Evolutionary conservation across 371 early-diverging fungal genomes (phyloP), one percentile per base, ranked within the genome.

Genomic region (Coemansia sp.): DNA sequence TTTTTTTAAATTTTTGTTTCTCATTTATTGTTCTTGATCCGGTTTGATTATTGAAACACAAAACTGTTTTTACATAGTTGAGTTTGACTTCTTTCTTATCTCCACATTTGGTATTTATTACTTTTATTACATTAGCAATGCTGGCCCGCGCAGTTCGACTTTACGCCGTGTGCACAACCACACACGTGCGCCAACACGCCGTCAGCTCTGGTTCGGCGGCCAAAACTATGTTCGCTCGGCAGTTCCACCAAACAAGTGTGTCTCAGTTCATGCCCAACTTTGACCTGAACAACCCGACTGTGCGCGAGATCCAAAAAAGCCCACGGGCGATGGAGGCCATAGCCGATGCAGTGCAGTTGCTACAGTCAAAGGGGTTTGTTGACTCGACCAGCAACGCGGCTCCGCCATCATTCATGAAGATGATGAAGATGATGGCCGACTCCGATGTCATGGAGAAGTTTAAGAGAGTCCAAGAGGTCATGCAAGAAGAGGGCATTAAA

Each of bases 361-460:
- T 65, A 30, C 73, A 72, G 26, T 47, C 48, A 18, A 69, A 69
- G 26, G 64, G 69, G 1, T 60, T 52, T 9, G 33, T 72, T 2
- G 59, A 69, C 7, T 30, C 53, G 4, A 8, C 33, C 2, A 47
- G 57, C 37, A 23, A 61, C 5, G 44, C 55, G 62, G 9, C 9
- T 37, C 73, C 69, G 26, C 73, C 73, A 26, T 69, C 70, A 48
- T 58, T 69, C 12, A 58, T 65, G 65, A 62, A 59, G 69, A 57
- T 74, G 57, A 70, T 74, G 69, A 61, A 62, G 57, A 65, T 77
- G 51, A 59, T 63, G 64, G 28, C 56, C 47, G 74, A 77, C 40
- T 5, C 63, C 0, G 78, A 77, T 44, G 23, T 68, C 14, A 65
- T 56, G 40, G 14, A 62, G 16, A 57, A 39, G 25, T 44, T 65